A percentile compares a stretch with the other conserved stretches of the same genome.
Conservation (phyloP, 2,329 filamentous ascomycete genomes). For the Cladosporium sp. region DNA sequence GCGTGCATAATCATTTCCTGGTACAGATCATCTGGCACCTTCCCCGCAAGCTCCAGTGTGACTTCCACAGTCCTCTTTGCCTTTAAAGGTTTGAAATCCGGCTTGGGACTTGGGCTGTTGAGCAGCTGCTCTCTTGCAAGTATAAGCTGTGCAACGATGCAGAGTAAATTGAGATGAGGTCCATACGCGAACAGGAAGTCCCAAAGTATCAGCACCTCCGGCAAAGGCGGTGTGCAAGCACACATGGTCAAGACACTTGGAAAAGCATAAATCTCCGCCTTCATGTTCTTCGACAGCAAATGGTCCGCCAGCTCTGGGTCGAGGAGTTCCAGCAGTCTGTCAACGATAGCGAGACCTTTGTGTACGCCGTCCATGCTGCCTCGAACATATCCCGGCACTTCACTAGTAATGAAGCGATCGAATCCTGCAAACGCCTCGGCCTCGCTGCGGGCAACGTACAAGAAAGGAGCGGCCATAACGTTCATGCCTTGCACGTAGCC, state of each 20-base stretch:
- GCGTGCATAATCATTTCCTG: constrained; percentile 87
- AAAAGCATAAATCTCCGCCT: constrained; percentile 94
- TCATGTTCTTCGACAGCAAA: constrained; percentile 80
- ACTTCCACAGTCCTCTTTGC: constrained; percentile 48
- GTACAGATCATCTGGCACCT: constrained; percentile 89
- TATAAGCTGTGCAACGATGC: constrained; percentile 92
- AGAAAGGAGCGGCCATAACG: constrained; percentile 89
- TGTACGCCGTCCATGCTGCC: constrained; percentile 98
- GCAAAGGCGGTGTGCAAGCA: constrained; percentile 90
- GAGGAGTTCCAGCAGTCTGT: constrained; percentile 87
- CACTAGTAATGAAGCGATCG: constrained; percentile 78
- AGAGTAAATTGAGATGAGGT: constrained; percentile 89
- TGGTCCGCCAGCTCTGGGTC: constrained; percentile 85
- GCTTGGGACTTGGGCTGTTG: constrained; percentile 82
- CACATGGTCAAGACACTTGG: constrained; percentile 92
- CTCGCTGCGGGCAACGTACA: constrained; percentile 92
- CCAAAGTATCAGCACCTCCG: constrained; percentile 91
- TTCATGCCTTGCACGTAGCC: constrained; percentile 99
- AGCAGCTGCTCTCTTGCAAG: constrained; percentile 83
- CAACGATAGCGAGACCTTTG: constrained; percentile 83
- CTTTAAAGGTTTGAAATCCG: constrained; percentile 41
- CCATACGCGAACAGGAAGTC: constrained; percentile 97
- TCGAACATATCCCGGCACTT: constrained; percentile 90
- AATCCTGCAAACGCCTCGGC: constrained; percentile 93
- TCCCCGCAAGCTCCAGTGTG: constrained; percentile 81